Percentiles rank a stretch among this genome's conserved stretches.
Evolutionary conservation across 2,329 filamentous ascomycete species (phyloP).

Genomic region (Zarea fungicola): DNA sequence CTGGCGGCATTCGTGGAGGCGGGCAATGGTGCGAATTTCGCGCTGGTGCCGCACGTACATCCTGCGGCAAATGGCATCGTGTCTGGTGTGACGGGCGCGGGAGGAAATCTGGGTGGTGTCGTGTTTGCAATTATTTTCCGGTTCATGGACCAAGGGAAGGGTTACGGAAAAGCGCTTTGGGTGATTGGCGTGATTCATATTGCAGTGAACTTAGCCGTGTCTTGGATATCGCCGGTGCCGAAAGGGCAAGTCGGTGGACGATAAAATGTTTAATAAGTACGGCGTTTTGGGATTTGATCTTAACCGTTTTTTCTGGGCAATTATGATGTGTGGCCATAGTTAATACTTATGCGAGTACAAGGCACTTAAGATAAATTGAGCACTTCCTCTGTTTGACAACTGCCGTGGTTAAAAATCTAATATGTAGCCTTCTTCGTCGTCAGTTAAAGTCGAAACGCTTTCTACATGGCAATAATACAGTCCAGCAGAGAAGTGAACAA

Average conservation of each 20-base stretch:
- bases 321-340: too few relatives aligned
- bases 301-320: too few relatives aligned
- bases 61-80: slow-evolving; percentile 74
- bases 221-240: slow-evolving; percentile 50
- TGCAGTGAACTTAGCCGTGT: slow-evolving; percentile 59
- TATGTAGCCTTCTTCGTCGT: too few relatives aligned
- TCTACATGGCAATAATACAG: too few relatives aligned
- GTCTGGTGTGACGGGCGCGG: slow-evolving; percentile 71
- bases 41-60: slow-evolving; percentile 81
- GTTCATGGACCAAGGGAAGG: slow-evolving; percentile 59
- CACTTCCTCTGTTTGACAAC: too few relatives aligned
- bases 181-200: slow-evolving; percentile 76
- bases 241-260: slow-evolving; percentile 34
- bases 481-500: too few relatives aligned
- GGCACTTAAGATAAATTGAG: too few relatives aligned
- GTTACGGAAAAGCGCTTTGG: slow-evolving; percentile 71
- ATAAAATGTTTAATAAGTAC: too few relatives aligned
- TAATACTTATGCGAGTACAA: too few relatives aligned
- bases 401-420: too few relatives aligned
- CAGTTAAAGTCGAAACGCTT: too few relatives aligned
- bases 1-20: slow-evolving; percentile 81
- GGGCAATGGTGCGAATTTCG: slow-evolving; percentile 81
- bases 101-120: slow-evolving; percentile 80
- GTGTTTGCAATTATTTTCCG: slow-evolving; percentile 75
- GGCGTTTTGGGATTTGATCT: too few relatives aligned